A percentile compares a stretch with the other conserved stretches of the same genome.
Evolutionary conservation across 345 rosid species (phyloP).

Genomic region (Brassica napus): DNA sequence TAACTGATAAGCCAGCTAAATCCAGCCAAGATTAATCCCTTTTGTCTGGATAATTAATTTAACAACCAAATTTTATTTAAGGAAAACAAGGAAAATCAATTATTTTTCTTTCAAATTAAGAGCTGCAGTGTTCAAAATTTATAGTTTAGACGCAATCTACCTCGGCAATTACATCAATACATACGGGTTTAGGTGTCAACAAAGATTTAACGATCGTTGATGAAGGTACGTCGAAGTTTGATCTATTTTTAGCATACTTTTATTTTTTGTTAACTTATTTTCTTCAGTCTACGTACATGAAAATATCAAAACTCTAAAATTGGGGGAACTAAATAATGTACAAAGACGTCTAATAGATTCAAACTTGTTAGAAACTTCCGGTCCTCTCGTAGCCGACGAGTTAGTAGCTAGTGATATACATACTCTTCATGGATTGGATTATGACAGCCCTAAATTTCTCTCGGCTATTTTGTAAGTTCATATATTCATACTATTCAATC

Average conservation of each 20-base stretch:
- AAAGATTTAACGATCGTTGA: neutral
- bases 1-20: slow-evolving; percentile 59
- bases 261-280: neutral
- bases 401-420: neutral
- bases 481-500: neutral
- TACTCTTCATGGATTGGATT: neutral
- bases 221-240: neutral
- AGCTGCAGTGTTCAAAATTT: neutral
- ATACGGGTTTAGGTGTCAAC: neutral
- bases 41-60: slow-evolving; percentile 28
- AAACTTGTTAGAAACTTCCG: neutral
- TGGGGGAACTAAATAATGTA: neutral
- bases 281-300: neutral
- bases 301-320: neutral
- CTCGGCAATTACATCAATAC: neutral
- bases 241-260: neutral
- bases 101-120: neutral
- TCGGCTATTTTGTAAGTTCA: neutral
- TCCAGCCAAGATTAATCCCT: slow-evolving; percentile 51
- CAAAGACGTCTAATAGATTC: neutral
- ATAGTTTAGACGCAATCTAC: neutral
- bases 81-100: neutral
- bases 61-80: slow-evolving; percentile 12
- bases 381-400: neutral
- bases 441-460: neutral